These are phyloP conservation scores for Pythium apleroticum DNA, from an alignment of 352 stramenopile species.

Conservation along the genomic window DNA sequence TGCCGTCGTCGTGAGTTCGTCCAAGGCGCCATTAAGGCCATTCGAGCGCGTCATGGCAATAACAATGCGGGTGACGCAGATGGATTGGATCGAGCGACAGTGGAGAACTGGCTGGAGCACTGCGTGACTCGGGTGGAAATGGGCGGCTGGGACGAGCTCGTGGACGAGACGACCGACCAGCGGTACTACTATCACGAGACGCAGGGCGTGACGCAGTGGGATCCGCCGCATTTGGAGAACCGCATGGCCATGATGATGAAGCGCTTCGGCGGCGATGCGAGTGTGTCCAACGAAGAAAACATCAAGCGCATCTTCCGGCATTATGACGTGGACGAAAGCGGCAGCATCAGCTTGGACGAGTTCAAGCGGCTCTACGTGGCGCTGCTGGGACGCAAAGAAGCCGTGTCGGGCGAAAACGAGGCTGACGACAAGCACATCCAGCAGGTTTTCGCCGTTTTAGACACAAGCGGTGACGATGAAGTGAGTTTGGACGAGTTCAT, in stretches of 20 bases:
- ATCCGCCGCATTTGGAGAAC: constrained; percentile 51
- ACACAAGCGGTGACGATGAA: constrained; percentile 61
- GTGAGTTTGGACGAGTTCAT: constrained; percentile 75
- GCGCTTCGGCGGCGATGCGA: constrained; percentile 34
- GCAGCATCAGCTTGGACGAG: constrained; percentile 52
- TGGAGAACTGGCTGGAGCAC: constrained; percentile 40
- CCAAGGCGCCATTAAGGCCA: constrained; percentile 23
- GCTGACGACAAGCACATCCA: constrained; percentile 39
- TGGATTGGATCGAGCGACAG: constrained; percentile 29
- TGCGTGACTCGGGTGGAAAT: constrained; percentile 49
- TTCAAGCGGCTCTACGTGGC: constrained; percentile 60
- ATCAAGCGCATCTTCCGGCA: constrained; percentile 67
- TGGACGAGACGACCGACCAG: constrained; percentile 36
- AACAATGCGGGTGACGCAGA: background rate
- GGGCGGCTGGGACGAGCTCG: constrained; percentile 56
- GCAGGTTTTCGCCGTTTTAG: constrained; percentile 56
- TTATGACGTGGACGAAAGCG: constrained; percentile 70
- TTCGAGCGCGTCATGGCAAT: constrained; percentile 31
- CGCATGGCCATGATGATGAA: constrained; percentile 53
- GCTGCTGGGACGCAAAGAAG: constrained; percentile 36
- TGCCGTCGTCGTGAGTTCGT: constrained; percentile 38
- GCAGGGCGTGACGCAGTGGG: constrained; percentile 59
- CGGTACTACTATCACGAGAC: constrained; percentile 70
- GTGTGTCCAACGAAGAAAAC: constrained; percentile 42
- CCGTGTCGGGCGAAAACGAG: constrained; percentile 17